Conservation (phyloP, 495 filamentous ascomycete species). For the Penicillium samsonianum region DNA sequence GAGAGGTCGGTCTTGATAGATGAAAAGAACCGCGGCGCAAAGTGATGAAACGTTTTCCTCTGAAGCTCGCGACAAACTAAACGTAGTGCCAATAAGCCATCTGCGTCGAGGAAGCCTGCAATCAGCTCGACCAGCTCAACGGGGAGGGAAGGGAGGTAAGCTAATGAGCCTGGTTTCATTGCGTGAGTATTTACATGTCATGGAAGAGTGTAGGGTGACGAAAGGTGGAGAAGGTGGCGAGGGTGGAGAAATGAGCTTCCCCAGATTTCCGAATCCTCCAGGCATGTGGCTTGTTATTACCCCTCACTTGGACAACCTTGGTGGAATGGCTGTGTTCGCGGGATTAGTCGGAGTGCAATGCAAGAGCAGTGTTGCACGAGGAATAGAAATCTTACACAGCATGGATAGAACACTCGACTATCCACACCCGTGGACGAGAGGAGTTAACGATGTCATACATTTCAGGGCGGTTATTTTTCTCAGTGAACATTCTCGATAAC, state of each 20-base stretch:
- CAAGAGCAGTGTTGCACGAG: too few relatives aligned
- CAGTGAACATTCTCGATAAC: too few relatives aligned
- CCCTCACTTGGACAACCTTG: slow-evolving; percentile 22
- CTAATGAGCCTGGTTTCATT: slow-evolving; percentile 1
- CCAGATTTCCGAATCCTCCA: slow-evolving; percentile 20
- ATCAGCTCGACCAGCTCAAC: slow-evolving; percentile 33
- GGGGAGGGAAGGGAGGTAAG: slow-evolving; percentile 15
- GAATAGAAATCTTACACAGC: too few relatives aligned
- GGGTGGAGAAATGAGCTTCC: slow-evolving; percentile 18
- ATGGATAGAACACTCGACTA: too few relatives aligned
- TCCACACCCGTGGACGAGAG: too few relatives aligned
- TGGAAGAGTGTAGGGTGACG: background rate
- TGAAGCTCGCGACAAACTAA: slow-evolving; percentile 28
- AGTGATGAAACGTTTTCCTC: slow-evolving; percentile 32
- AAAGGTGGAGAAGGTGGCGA: slow-evolving; percentile 12
- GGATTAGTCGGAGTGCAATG: too few relatives aligned
- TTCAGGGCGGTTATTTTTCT: too few relatives aligned
- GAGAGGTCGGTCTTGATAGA: slow-evolving; percentile 32
- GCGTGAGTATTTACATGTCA: background rate
- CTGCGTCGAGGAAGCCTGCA: slow-evolving; percentile 9
- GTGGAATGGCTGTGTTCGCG: too few relatives aligned
- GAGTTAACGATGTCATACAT: too few relatives aligned
- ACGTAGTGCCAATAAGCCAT: slow-evolving; percentile 23
- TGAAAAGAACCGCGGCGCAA: slow-evolving; percentile 28
- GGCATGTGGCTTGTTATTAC: slow-evolving; percentile 6